Evolutionary conservation across 1,139 yeast genomes (phyloP).

Genomic region (Blastobotrys proliferans): DNA sequence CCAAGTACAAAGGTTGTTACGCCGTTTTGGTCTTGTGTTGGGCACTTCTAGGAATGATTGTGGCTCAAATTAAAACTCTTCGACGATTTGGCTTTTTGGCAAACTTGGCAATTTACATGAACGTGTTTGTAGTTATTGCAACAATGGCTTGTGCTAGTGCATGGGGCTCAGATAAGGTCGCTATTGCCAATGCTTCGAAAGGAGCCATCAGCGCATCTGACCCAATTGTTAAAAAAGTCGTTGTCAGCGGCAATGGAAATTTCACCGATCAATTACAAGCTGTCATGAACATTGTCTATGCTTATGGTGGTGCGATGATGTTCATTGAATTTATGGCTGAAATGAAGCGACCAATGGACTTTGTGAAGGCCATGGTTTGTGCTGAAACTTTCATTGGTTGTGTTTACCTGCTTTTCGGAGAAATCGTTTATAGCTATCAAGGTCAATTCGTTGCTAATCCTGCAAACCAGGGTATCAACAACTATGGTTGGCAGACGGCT

Average conservation of each 20-base stretch:
- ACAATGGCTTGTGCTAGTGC: slow-evolving; percentile 41
- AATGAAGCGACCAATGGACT: slow-evolving; percentile 44
- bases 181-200: slow-evolving; percentile 30
- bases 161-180: slow-evolving; percentile 35
- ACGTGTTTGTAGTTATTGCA: slow-evolving; percentile 39
- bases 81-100: slow-evolving; percentile 42
- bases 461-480: slow-evolving; percentile 41
- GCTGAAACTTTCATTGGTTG: slow-evolving; percentile 42
- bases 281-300: slow-evolving; percentile 44
- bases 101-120: slow-evolving; percentile 45
- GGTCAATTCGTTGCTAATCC: slow-evolving; percentile 43
- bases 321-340: slow-evolving; percentile 46
- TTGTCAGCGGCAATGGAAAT: slow-evolving; percentile 30
- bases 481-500: slow-evolving; percentile 41
- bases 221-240: slow-evolving; percentile 24
- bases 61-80: slow-evolving; percentile 42
- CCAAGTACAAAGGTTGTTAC: slow-evolving; percentile 39
- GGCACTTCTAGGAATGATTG: slow-evolving; percentile 41
- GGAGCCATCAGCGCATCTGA: slow-evolving; percentile 20
- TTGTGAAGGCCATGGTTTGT: slow-evolving; percentile 43
- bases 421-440: slow-evolving; percentile 42
- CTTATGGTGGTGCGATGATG: slow-evolving; percentile 47
- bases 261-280: slow-evolving; percentile 36
- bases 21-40: slow-evolving; percentile 41
- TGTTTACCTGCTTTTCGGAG: slow-evolving; percentile 40